Evolutionary conservation across 495 filamentous ascomycete genomes (phyloP).

Genomic region (Talaromyces wortmannii): DNA sequence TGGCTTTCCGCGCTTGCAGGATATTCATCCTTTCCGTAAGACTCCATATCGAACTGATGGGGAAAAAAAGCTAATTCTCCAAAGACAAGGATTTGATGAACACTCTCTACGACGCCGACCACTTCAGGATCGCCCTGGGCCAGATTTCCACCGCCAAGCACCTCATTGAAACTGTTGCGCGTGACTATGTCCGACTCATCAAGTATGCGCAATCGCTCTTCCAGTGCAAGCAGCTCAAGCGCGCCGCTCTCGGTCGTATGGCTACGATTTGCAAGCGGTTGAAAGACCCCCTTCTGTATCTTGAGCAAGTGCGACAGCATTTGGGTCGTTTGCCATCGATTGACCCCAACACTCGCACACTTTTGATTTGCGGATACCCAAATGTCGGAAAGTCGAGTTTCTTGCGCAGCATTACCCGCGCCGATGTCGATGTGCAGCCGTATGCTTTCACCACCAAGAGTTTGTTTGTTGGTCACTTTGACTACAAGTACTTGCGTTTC

Average conservation of each 20-base stretch:
- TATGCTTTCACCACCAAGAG: constrained; percentile 99
- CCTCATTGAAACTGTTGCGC: constrained; percentile 88
- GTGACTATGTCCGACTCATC: constrained; percentile 89
- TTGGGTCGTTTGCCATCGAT: constrained; percentile 95
- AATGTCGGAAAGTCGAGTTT: constrained; percentile 98
- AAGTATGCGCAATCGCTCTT: constrained; percentile 96
- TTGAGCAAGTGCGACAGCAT: constrained; percentile 97
- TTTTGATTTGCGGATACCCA: constrained; percentile 94
- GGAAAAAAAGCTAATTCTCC: background rate
- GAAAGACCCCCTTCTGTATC: constrained; percentile 89
- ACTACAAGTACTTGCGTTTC: constrained; percentile 96
- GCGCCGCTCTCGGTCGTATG: constrained; percentile 87
- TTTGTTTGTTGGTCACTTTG: constrained; percentile 95
- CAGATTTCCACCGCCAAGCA: constrained; percentile 94
- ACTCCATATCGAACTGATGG: constrained; percentile 32
- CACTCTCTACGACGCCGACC: constrained; percentile 92
- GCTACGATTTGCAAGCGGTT: constrained; percentile 89
- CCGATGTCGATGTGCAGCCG: constrained; percentile 95
- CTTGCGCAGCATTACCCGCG: constrained; percentile 81
- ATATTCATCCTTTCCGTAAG: constrained; percentile 94
- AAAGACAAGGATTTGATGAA: constrained; percentile 73
- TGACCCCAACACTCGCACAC: constrained; percentile 90
- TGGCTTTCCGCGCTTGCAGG: constrained; percentile 87
- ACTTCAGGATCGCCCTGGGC: constrained; percentile 93
- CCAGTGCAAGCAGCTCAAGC: constrained; percentile 92